Percentiles rank a stretch among this genome's conserved stretches.
These are phyloP conservation scores for Xylaria sp. DNA, from an alignment of 2,329 filamentous ascomycete genomes.

Conservation along the genomic window DNA sequence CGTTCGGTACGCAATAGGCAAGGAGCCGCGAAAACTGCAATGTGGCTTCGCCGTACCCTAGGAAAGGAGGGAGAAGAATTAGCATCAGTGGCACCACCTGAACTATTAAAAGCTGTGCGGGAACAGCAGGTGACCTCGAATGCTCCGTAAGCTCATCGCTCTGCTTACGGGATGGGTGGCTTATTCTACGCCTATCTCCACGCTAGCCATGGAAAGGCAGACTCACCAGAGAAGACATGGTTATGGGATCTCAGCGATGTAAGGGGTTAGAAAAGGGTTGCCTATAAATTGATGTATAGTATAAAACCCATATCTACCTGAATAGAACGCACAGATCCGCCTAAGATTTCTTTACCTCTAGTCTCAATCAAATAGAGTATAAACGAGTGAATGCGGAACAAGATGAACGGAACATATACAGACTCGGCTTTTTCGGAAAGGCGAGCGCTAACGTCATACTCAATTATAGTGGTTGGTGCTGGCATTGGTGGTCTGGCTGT, in stretches of 20 bases:
- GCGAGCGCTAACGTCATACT: slow-evolving; percentile 22
- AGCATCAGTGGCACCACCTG: neutral
- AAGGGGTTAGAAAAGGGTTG: neutral
- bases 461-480: slow-evolving; percentile 45
- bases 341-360: neutral
- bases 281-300: neutral
- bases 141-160: neutral
- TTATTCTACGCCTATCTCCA: neutral
- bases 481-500: slow-evolving; percentile 50
- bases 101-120: neutral
- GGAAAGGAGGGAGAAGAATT: neutral
- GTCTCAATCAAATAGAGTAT: neutral
- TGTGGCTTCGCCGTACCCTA: neutral
- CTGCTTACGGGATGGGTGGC: slow-evolving; percentile 13
- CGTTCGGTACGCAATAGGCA: neutral
- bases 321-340: neutral
- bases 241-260: neutral
- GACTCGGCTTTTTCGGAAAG: slow-evolving; percentile 19
- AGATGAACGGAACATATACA: slow-evolving; percentile 9
- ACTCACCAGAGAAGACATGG: neutral
- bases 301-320: neutral
- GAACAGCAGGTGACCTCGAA: neutral
- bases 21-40: neutral
- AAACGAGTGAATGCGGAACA: neutral
- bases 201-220: neutral